Percentiles rank a stretch among this genome's conserved stretches.
phyloP scores from a whole-genome alignment of 768 basidiomycete genomes.

The Daedaleopsis nitida region DNA sequence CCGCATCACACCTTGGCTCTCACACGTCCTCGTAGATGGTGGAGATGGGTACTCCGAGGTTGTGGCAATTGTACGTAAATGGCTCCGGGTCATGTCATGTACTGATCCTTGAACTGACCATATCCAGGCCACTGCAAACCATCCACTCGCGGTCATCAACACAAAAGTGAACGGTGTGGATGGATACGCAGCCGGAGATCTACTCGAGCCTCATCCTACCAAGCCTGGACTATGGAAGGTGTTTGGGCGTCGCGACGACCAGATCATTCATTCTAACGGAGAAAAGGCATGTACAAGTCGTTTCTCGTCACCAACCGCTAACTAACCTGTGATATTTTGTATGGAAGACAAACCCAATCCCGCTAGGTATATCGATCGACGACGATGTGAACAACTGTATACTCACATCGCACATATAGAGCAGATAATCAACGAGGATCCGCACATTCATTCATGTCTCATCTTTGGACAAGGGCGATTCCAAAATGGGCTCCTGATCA shows the following conservation, averaged over 20 bases:
- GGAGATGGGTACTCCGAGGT: neutral
- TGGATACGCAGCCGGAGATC: slow-evolving; percentile 43
- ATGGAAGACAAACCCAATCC: slow-evolving; percentile 39
- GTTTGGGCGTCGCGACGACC: slow-evolving; percentile 46
- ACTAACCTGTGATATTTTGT: neutral
- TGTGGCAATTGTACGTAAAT: no score
- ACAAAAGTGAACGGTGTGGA: slow-evolving; percentile 28
- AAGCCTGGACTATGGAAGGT: slow-evolving; percentile 39
- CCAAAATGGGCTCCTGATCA: slow-evolving; percentile 42
- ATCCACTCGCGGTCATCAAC: slow-evolving; percentile 1
- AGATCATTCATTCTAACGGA: slow-evolving; percentile 45
- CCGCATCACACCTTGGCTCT: neutral
- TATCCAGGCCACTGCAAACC: neutral
- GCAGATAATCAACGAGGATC: slow-evolving; percentile 36
- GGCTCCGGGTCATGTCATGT: neutral
- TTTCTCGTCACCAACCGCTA: no score
- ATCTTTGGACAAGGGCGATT: slow-evolving; percentile 45
- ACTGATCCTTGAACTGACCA: neutral
- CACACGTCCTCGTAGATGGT: slow-evolving; percentile 2
- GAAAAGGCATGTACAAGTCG: slow-evolving; percentile 33
- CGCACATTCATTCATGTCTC: slow-evolving; percentile 33
- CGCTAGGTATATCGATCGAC: slow-evolving; percentile 30
- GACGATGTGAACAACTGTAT: neutral
- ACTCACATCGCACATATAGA: slow-evolving; percentile 24
- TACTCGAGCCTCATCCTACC: slow-evolving; percentile 43